Evolutionary conservation across 2,329 filamentous ascomycete genomes (phyloP).

Genomic region (Cladosporium sp.): DNA sequence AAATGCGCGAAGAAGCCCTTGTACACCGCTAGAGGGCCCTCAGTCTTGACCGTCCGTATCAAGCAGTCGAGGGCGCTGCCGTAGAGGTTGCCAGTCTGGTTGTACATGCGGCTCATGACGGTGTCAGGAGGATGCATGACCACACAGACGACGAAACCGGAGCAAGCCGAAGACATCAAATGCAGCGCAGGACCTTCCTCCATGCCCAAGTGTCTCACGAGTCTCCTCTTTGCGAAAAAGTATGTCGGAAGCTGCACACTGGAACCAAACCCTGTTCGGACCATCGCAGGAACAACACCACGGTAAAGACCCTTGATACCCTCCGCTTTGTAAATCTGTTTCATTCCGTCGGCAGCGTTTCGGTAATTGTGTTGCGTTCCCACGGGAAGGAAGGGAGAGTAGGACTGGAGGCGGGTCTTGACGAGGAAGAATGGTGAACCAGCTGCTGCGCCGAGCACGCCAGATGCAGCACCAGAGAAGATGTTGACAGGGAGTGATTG

Average conservation of each 20-base stretch:
- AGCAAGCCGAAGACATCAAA: conserved; percentile 78
- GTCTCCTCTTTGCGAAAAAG: conserved; percentile 87
- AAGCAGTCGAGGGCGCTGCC: conserved; percentile 87
- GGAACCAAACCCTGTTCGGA: conserved; percentile 90
- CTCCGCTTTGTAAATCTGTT: conserved; percentile 70
- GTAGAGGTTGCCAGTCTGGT: conserved; percentile 98
- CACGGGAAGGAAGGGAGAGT: conserved; percentile 83
- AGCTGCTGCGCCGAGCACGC: conserved; percentile 83
- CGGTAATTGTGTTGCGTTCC: conserved; percentile 94
- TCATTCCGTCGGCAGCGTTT: conserved; percentile 76
- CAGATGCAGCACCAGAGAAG: conserved; percentile 81
- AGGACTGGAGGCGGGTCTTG: conserved; percentile 93
- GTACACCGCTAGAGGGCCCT: conserved; percentile 89
- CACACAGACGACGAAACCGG: conserved; percentile 92
- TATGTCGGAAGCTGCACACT: conserved; percentile 96
- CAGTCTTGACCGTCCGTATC: conserved; percentile 81
- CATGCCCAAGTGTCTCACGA: conserved; percentile 79
- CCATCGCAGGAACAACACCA: conserved; percentile 88
- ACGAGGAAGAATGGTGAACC: conserved; percentile 97
- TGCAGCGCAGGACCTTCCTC: conserved; percentile 86
- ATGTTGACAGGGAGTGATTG: conserved; percentile 91
- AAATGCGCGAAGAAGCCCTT: conserved; percentile 96
- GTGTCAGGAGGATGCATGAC: conserved; percentile 99
- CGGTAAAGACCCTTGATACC: conserved; percentile 79
- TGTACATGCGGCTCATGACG: conserved; percentile 98